Conservation (phyloP, 192 early-diverging fungal species). For the Backusella westeae region DNA sequence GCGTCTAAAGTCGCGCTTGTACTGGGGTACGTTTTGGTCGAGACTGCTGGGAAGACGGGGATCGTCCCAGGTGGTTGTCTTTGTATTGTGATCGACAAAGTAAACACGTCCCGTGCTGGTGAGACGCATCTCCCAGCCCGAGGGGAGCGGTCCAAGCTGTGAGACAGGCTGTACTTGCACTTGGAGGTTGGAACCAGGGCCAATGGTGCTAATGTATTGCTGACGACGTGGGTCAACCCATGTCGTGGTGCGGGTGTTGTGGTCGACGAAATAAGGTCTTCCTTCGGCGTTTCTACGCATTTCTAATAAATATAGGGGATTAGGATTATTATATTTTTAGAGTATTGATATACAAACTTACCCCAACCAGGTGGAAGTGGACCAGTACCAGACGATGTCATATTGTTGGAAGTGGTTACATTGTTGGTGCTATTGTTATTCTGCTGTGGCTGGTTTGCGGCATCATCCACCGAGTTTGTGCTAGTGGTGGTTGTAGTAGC, state of each 20-base stretch:
- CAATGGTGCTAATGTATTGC: slow-evolving; percentile 56
- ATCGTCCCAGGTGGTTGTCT: slow-evolving; percentile 98
- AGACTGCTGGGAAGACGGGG: slow-evolving; percentile 81
- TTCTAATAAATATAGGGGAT: slow-evolving; percentile 4
- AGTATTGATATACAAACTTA: background rate
- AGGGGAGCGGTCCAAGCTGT: slow-evolving; percentile 86
- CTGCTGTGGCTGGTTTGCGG: background rate
- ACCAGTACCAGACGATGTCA: slow-evolving; percentile 56
- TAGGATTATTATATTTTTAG: background rate
- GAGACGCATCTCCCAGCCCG: slow-evolving; percentile 98
- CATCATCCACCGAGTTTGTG: slow-evolving; percentile 1
- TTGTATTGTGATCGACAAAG: slow-evolving; percentile 98
- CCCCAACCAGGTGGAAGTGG: slow-evolving; percentile 81
- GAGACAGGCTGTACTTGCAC: slow-evolving; percentile 72
- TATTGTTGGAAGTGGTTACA: slow-evolving; percentile 15
- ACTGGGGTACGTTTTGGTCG: slow-evolving; percentile 93
- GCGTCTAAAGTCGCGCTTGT: slow-evolving; percentile 97
- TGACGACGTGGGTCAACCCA: slow-evolving; percentile 87
- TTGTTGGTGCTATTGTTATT: background rate
- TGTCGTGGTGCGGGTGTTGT: slow-evolving; percentile 85
- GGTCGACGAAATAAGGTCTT: slow-evolving; percentile 88
- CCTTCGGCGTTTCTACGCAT: slow-evolving; percentile 33
- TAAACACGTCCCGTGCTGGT: slow-evolving; percentile 93
- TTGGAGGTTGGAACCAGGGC: slow-evolving; percentile 53
- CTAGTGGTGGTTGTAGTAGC: slow-evolving; percentile 22